phyloP scores from a whole-genome alignment of 2,329 filamentous ascomycete genomes.

The Dactylonectria macrodidyma region DNA sequence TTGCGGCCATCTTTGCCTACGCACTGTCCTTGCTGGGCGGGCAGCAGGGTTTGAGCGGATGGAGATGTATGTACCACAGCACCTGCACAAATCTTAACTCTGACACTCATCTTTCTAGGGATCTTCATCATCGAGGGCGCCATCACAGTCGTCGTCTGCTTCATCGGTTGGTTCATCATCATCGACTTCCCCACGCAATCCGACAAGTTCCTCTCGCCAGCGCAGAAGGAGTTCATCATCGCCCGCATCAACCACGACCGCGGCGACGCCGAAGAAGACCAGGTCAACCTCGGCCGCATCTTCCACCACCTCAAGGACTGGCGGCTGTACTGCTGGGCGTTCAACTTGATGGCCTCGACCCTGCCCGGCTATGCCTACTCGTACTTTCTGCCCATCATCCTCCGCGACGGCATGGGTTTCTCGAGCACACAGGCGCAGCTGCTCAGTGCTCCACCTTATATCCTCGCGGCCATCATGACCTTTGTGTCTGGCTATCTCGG shows the following conservation, averaged over 20 bases:
- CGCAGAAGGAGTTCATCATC: constrained; percentile 18
- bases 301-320: constrained; percentile 24
- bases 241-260: constrained; percentile 23
- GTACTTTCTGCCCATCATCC: constrained; percentile 29
- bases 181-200: constrained; percentile 30
- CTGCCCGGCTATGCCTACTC: constrained; percentile 23
- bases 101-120: background rate
- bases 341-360: constrained; percentile 26
- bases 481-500: constrained; percentile 20
- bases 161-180: constrained; percentile 18
- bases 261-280: constrained; percentile 24
- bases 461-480: constrained; percentile 24
- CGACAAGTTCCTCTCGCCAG: constrained; percentile 14
- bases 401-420: constrained; percentile 27
- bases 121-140: constrained; percentile 32
- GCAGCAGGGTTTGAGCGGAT: constrained; percentile 11
- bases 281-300: background rate
- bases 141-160: constrained; percentile 18
- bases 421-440: constrained; percentile 14
- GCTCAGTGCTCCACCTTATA: constrained; percentile 25
- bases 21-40: constrained; percentile 19
- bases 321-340: constrained; percentile 24
- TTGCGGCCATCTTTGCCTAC: constrained; percentile 25
- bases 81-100: background rate
- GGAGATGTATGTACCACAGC: constrained; percentile 17